phyloP scores from a whole-genome alignment of 2,329 filamentous ascomycete species.

The Xylaria sp. region DNA sequence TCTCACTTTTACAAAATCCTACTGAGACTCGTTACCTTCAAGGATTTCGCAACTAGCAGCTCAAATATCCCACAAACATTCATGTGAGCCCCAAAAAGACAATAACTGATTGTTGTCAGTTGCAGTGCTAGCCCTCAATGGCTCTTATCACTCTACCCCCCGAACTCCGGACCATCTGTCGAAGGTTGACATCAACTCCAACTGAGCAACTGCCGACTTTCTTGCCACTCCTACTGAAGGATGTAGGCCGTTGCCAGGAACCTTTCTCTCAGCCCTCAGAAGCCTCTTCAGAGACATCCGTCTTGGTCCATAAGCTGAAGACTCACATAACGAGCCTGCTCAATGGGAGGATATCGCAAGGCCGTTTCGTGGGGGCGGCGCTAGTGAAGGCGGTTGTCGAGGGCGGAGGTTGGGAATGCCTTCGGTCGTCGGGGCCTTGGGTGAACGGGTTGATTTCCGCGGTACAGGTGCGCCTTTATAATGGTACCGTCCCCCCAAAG shows the following conservation, averaged over 20 bases:
- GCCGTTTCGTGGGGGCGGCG: constrained; percentile 77
- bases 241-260: constrained; percentile 61
- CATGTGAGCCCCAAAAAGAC: background rate
- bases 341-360: constrained; percentile 75
- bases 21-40: no score
- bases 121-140: constrained; percentile 26
- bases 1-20: no score
- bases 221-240: constrained; percentile 69
- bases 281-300: constrained; percentile 65
- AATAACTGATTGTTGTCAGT: background rate
- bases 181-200: constrained; percentile 73
- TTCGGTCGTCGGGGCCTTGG: constrained; percentile 77
- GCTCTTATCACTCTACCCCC: constrained; percentile 52
- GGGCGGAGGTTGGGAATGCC: constrained; percentile 81
- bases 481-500: background rate
- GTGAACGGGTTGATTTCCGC: constrained; percentile 76
- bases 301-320: constrained; percentile 82
- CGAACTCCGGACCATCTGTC: constrained; percentile 69
- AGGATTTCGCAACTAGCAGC: background rate
- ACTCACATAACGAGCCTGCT: constrained; percentile 78
- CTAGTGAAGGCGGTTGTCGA: constrained; percentile 83
- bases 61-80: background rate
- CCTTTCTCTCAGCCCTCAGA: constrained; percentile 69
- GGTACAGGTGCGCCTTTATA: constrained; percentile 62
- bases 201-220: constrained; percentile 76